Base-by-base conservation (phyloP, 192 early-diverging fungal species). In the Obelidium mucronatum region DNA sequence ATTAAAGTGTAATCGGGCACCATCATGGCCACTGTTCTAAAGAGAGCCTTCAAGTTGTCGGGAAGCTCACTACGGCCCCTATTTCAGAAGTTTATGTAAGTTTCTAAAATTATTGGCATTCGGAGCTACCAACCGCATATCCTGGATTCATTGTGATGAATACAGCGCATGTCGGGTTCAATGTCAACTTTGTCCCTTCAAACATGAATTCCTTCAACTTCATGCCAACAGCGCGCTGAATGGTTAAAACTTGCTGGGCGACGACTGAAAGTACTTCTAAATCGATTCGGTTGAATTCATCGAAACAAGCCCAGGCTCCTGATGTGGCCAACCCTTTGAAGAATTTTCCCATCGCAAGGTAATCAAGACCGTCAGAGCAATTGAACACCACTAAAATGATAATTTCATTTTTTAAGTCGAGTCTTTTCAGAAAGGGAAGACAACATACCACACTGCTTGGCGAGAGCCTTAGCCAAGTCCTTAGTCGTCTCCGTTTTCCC, bases 101-200 rank as follows among this genome's bases (percentile, higher is more conserved):
- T n/a, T n/a, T n/a, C n/a, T n/a, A n/a, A n/a, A n/a, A n/a, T n/a
- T n/a, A n/a, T n/a, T n/a, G n/a, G n/a, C n/a, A n/a, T n/a, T n/a
- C n/a, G n/a, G n/a, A n/a, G n/a, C n/a, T 1, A 83, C 88, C 44
- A 13, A 88, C 88, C 33, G 89, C 89, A 82, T 90, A 90, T 17
- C 89, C 89, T 15, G 89, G 89, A 78, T 90, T 90, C 89, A 90
- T 90, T 6, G 89, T 90, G 67, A 90, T 90, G 69, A 90, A 90
- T 11, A 90, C 88, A 5, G 89, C 89, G 67, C 89, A 90, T 40
- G 84, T 83, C 0, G 85, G 83, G 19, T 90, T 83, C 15, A 90
- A 77, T 17, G 72, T 61, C 53, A 90, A 56, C 63, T 78, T 79
- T 1, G 88, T 90, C 13, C 89, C 89, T 79, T 90, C 89, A 75